These are phyloP conservation scores for Penicillium sp. DNA, from an alignment of 2,329 filamentous ascomycete species.

Conservation along the genomic window DNA sequence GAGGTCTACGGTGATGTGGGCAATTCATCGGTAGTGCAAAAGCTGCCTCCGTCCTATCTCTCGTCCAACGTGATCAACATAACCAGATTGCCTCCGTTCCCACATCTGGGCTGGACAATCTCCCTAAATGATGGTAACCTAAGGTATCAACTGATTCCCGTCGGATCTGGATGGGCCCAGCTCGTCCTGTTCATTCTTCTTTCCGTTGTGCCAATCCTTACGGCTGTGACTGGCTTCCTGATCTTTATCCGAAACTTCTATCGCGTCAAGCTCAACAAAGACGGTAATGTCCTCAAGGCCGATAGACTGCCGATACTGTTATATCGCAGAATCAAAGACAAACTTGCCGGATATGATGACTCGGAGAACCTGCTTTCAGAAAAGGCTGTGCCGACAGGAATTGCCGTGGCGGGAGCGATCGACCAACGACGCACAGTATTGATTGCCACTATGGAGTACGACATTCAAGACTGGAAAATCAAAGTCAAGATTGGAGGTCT, in stretches of 20 bases:
- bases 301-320: neutral
- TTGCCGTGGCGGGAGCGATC: constrained; percentile 26
- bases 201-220: constrained; percentile 49
- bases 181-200: constrained; percentile 53
- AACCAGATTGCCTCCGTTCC: constrained; percentile 50
- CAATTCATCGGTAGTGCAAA: constrained; percentile 55
- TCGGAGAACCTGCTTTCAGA: neutral
- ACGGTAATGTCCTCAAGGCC: neutral
- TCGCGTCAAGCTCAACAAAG: constrained; percentile 58
- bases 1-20: constrained; percentile 59
- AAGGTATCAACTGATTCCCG: constrained; percentile 49
- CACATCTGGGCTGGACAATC: constrained; percentile 53
- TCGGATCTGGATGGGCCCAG: constrained; percentile 51
- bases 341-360: neutral
- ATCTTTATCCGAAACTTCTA: constrained; percentile 59
- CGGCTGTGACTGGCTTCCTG: constrained; percentile 49
- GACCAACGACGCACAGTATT: constrained; percentile 50
- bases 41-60: constrained; percentile 56
- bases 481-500: constrained; percentile 68
- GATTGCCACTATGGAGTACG: constrained; percentile 67
- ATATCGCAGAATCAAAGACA: neutral
- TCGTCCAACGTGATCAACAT: constrained; percentile 55
- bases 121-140: constrained; percentile 52
- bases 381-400: neutral
- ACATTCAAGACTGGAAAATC: constrained; percentile 65